Evolutionary conservation across 208 protist species (phyloP), one percentile per base, ranked within the genome.

Genomic region (Wallacemonas rigidus): DNA sequence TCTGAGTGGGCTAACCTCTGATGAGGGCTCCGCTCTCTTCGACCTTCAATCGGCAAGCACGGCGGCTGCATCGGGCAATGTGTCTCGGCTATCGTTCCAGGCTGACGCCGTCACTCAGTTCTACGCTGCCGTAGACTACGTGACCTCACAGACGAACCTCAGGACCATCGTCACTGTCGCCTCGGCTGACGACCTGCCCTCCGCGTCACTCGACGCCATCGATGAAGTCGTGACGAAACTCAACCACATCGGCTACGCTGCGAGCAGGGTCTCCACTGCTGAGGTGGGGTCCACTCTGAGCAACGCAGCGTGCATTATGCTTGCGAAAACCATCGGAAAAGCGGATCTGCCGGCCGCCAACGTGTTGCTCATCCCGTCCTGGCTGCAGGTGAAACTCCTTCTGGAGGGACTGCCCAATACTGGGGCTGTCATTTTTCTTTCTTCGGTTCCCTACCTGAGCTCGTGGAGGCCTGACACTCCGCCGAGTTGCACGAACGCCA

Each of bases 81-180:
- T 45, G 4, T 38, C n/a, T 38, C 60, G 38, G 9, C 38, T 65
- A 17, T 65, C 60, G 41, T 65, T 65, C 26, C 60, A 65, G n/a
- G 60, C 60, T 6, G 60, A 65, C 43, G 60, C 15, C 43, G 36
- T 15, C 4, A 65, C 60, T 9, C 60, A 65, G 40, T 65, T 65
- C 26, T 7, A 36, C 39, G 60, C 60, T 8, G 60, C 60, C 3
- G 43, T 65, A 3, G 60, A 45, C 36, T 65, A 65, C 60, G 26
- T 65, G 14, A 3, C 50, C 60, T 26, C 38, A 38, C 38, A 48
- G 6, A 65, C 38, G 26, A 65, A 38, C 7, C 43, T 65, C 6
- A 14, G 7, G 3, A 65, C 12, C 40, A 65, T 65, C 7, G n/a
- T 44, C n/a, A n/a, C 44, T 12, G 57, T 63, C 39, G 57, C 39